Base-by-base conservation (phyloP, 106 monocot species). In the Dendrobium chrysotoxum region DNA sequence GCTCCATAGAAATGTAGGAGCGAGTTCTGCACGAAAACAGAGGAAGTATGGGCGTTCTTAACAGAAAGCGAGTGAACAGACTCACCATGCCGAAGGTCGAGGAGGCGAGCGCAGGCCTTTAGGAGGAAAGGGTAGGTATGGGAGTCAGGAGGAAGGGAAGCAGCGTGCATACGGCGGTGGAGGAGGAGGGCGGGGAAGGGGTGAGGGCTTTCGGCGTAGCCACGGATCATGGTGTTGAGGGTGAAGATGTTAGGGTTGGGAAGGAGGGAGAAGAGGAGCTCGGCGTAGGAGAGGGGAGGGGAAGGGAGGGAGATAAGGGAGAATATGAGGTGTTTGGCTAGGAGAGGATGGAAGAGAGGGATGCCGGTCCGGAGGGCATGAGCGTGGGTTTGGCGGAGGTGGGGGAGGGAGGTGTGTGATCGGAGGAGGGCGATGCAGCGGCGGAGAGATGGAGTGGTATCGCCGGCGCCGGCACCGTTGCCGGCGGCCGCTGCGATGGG, bases 51-150 rank as follows among this genome's bases (percentile, higher is more conserved):
- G 17, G 91, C 94, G 75, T 93, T 77, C 53, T 61, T 77, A 16
- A 90, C 41, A 20, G 89, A 46, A 35, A 80, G 75, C 2, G 80
- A 80, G 64, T 99, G 98, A 74, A 99, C 72, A 45, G 53, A 30
- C 82, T 91, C 87, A 38, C 95, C 98, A 28, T 91, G 55, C 10
- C 79, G 64, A 72, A 88, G 75, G 10, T 75, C 64, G 21, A 83
- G 50, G 76, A 99, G 89, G 70, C 82, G 85, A 53, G 95, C 91
- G 71, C 91, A 93, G 30, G 98, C 92, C 77, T 92, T 93, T 86
- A 99, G 83, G 72, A 95, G 82, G 80, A 90, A 93, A 4, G 98
- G 98, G 80, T 93, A 99, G 30, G 95, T 95, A 91, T 93, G 91
- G 58, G 87, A 84, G 80, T 99, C 95, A 39, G 93, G 84, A 5